These are phyloP conservation scores for Metrosideros polymorpha DNA, from an alignment of 441 rosid species.

Conservation along the genomic window DNA sequence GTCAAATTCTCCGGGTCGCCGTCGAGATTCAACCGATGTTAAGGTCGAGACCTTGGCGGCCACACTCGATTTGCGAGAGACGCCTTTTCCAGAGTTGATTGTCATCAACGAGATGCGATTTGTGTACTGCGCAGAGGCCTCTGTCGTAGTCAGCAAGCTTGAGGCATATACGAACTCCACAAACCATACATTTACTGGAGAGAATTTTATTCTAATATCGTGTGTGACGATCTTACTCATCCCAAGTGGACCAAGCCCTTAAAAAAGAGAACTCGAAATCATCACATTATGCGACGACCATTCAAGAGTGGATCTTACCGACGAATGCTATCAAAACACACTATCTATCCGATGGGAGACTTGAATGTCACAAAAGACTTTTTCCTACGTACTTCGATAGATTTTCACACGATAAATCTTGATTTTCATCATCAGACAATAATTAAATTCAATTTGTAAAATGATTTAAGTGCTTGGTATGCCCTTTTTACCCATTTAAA, in stretches of 20 bases:
- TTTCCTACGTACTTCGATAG: background rate
- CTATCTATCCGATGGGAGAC: rapidly evolving
- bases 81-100: background rate
- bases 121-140: background rate
- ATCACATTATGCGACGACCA: background rate
- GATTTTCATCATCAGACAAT: background rate
- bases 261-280: background rate
- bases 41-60: rapidly evolving
- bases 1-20: rapidly evolving
- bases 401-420: no score
- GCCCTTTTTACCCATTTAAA: background rate
- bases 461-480: background rate
- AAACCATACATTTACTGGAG: no score
- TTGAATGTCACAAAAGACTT: background rate
- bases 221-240: no score
- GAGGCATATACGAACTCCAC: background rate
- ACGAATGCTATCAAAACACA: background rate
- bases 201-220: no score
- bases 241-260: background rate
- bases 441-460: background rate
- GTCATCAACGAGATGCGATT: background rate
- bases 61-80: background rate
- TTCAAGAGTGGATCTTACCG: background rate
- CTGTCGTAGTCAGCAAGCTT: background rate
- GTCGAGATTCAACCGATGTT: background rate